These are phyloP conservation scores for Rhizophora mangle DNA, from an alignment of 345 rosid genomes.

Conservation along the genomic window DNA sequence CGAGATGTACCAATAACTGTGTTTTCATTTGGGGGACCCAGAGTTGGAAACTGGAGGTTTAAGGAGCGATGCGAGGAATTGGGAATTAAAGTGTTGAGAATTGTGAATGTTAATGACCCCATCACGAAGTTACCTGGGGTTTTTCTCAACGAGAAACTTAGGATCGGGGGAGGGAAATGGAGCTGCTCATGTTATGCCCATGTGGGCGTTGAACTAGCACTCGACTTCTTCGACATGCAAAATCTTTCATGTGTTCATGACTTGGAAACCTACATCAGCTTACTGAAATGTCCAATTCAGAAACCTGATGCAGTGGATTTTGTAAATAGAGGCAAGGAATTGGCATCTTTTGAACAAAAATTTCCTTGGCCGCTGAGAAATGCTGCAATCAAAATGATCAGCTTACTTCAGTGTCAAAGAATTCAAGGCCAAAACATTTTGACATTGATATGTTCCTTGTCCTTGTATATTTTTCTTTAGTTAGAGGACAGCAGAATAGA, in stretches of 20 bases:
- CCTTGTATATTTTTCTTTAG: constrained; percentile 20
- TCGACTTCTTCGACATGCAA: constrained; percentile 68
- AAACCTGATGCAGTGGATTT: background rate
- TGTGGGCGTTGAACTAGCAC: constrained; percentile 67
- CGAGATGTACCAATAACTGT: constrained; percentile 48
- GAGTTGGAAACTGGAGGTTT: constrained; percentile 77
- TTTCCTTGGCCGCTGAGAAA: background rate
- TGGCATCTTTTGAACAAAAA: background rate
- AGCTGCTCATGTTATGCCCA: constrained; percentile 75
- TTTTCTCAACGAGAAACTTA: constrained; percentile 70
- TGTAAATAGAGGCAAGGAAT: background rate
- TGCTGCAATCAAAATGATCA: constrained; percentile 11
- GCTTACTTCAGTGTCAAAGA: constrained; percentile 17
- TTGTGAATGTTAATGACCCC: constrained; percentile 74
- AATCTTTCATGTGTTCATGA: constrained; percentile 79
- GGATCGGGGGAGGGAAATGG: constrained; percentile 73
- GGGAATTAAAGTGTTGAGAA: constrained; percentile 73
- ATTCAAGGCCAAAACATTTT: constrained; percentile 15
- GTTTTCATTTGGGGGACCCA: constrained; percentile 82
- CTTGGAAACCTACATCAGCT: constrained; percentile 58
- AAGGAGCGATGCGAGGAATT: constrained; percentile 75
- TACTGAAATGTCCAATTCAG: constrained; percentile 36
- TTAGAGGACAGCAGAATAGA: background rate
- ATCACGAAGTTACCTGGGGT: constrained; percentile 83
- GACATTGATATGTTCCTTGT: constrained; percentile 19